A percentile compares a stretch with the other conserved stretches of the same genome.
These are phyloP conservation scores for Tinospora cordifolia DNA, from an alignment of 164 flowering plant species.

Conservation along the genomic window DNA sequence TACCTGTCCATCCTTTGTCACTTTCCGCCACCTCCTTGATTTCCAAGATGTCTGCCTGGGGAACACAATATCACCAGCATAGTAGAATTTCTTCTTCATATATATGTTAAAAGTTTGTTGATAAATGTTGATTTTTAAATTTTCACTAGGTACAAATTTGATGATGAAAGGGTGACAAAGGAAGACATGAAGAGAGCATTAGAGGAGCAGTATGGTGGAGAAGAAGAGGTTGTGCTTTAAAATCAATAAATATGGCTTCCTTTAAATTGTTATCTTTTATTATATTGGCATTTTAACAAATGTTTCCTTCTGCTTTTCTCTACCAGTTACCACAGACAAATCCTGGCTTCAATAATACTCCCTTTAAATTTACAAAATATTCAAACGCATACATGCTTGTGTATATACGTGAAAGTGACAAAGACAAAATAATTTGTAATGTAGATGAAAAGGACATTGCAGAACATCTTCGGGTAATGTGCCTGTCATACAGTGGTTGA, in stretches of 20 bases:
- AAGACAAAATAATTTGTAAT: conserved; percentile 74
- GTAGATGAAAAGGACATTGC: conserved; percentile 92
- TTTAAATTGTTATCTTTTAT: too few species aligned
- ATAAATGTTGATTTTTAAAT: too few species aligned
- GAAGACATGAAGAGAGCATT: conserved; percentile 70
- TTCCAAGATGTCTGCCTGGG: too few species aligned
- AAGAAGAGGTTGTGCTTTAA: too few species aligned
- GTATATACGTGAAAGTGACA: conserved; percentile 86
- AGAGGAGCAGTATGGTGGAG: conserved; percentile 92
- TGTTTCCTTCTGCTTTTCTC: conserved; percentile 9
- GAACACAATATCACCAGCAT: too few species aligned
- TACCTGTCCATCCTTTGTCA: too few species aligned
- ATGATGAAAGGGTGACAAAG: conserved; percentile 86
- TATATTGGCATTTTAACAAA: not conserved
- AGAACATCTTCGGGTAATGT: conserved; percentile 69
- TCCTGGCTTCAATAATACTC: conserved; percentile 79
- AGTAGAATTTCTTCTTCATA: too few species aligned
- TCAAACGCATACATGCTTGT: conserved; percentile 97
- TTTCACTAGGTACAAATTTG: conserved; percentile 95
- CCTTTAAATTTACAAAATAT: conserved; percentile 83
- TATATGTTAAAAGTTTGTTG: too few species aligned
- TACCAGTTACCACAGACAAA: conserved; percentile 75
- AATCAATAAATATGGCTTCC: too few species aligned
- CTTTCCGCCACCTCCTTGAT: too few species aligned
- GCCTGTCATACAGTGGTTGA: too few species aligned